Conservation (phyloP, 306 rosid species). For the Inga oerstediana region DNA sequence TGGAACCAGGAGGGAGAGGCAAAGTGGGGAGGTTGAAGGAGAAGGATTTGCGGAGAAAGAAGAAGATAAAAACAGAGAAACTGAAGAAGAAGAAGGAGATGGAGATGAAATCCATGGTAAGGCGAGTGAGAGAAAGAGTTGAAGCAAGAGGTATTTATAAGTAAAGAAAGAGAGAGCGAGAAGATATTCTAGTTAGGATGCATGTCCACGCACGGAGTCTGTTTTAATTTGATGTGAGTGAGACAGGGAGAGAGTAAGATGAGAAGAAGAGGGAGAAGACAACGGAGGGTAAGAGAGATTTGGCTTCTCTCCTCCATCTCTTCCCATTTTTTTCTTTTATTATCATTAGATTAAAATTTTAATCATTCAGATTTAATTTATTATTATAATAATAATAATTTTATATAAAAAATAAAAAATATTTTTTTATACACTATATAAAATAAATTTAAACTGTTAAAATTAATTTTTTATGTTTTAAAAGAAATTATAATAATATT, state of each 20-base stretch:
- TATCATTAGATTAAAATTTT: no score
- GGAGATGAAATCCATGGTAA: conserved; percentile 39
- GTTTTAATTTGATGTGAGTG: background rate
- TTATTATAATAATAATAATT: no score
- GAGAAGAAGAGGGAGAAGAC: background rate
- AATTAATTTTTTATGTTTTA: no score
- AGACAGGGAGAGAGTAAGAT: background rate
- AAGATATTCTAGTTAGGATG: no score
- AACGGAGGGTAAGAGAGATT: background rate
- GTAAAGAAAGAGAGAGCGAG: background rate
- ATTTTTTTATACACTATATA: no score
- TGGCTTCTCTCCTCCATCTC: no score
- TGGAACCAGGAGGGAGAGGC: conserved; percentile 87
- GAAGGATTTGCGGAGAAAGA: conserved; percentile 40
- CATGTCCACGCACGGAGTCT: conserved; percentile 8
- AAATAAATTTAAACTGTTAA: no score
- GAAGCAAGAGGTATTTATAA: conserved; percentile 29
- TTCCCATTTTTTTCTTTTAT: no score
- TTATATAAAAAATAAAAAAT: no score
- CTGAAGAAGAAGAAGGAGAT: background rate
- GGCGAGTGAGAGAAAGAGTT: conserved; percentile 8
- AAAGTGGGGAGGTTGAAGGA: background rate
- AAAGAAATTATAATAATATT: no score
- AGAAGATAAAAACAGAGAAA: conserved; percentile 29
- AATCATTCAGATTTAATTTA: no score